Base-by-base conservation (phyloP, 768 basidiomycete species). In the Gloeophyllum trabeum region DNA sequence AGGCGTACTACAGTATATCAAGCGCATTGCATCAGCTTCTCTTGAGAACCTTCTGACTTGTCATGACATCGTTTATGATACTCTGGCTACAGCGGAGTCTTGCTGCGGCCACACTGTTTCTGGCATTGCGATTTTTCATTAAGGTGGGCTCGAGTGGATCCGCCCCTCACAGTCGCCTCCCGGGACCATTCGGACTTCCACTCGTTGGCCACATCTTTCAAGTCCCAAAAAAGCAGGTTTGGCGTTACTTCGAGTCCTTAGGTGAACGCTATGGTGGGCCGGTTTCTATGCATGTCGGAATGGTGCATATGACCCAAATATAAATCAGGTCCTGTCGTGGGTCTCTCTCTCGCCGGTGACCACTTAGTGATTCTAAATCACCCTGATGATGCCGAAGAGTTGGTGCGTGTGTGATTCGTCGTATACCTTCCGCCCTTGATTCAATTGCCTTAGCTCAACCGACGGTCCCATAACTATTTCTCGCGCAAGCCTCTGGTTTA, bases 401-500 rank as follows among this genome's bases (percentile, higher is more conserved):
- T 32, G 10, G 28, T 32, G 28, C 10, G 28, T 32, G 10, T 16
- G 10, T 16, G 16, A 32, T 32, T 16, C 28, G 10, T 32, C 16
- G 10, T 32, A 16, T 10, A 32, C 10, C 28, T 32, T 16, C 28
- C 16, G 10, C 28, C 16, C 10, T 32, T 32, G 28, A 32, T 32
- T 10, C 28, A 10, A 10, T 16, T 32, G 28, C 28, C n/a, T n/a
- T n/a, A 32, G 28, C 28, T 32, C 28, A 16, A 32, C 16, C 10
- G 16, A 32, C 28, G 28, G 10, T 10, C 10, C 16, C 10, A 10
- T 16, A 32, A 10, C 28, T 32, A 32, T 32, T 32, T 16, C 10
- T 32, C 28, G 10, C 28, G 28, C 16, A 10, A 37, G 13, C 46
- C 36, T 7, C 42, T 50, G 14, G 39, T 52, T 24, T 52, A 50